Percentiles rank a stretch among this genome's conserved stretches.
Evolutionary conservation across 345 rosid species (phyloP).

Genomic region (Psidium guajava): DNA sequence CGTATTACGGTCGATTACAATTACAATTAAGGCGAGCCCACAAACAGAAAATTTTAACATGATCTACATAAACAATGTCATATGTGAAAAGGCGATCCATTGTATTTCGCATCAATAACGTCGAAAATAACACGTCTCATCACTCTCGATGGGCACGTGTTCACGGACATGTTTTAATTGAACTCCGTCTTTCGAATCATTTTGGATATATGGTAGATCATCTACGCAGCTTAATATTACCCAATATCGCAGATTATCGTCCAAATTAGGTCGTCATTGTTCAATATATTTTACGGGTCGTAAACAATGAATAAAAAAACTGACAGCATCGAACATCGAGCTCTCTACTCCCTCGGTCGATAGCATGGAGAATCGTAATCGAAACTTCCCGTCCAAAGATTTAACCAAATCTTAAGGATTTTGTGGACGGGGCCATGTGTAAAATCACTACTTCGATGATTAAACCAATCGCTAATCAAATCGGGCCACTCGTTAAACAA

Average conservation of each 20-base stretch:
- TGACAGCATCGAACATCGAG: too few relatives aligned
- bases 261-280: accelerated
- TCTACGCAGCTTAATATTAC: background rate
- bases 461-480: background rate
- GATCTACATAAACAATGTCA: background rate
- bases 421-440: too few relatives aligned
- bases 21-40: too few relatives aligned
- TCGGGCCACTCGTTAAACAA: background rate
- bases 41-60: too few relatives aligned
- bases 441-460: background rate
- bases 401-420: background rate
- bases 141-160: accelerated
- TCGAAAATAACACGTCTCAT: background rate
- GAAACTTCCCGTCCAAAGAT: background rate
- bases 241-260: accelerated
- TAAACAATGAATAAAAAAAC: background rate
- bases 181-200: background rate
- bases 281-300: background rate
- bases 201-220: background rate
- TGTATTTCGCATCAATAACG: background rate
- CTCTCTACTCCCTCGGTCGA: accelerated
- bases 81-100: background rate
- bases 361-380: background rate
- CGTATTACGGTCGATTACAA: too few relatives aligned
- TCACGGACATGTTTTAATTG: background rate